These are phyloP conservation scores for Nelumbo lutea DNA, from an alignment of 164 flowering plant species.

Conservation along the genomic window DNA sequence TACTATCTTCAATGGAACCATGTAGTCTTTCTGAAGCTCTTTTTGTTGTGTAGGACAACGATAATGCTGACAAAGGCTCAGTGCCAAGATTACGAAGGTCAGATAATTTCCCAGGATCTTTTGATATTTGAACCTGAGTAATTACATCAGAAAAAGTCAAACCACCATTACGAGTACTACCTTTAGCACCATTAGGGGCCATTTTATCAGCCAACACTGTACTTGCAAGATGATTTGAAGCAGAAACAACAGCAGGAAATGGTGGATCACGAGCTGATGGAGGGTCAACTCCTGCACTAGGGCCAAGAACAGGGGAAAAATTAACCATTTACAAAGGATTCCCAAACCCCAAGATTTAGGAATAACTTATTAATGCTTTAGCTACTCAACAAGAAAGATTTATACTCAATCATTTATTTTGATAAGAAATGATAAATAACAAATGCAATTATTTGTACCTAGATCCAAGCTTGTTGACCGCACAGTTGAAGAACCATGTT, in stretches of 20 bases:
- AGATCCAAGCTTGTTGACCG: slow-evolving; percentile 93
- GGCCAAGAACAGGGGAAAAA: slow-evolving; percentile 40
- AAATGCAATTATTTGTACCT: slow-evolving; percentile 46
- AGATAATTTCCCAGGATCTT: slow-evolving; percentile 54
- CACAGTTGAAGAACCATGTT: slow-evolving; percentile 40
- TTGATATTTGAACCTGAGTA: slow-evolving; percentile 71
- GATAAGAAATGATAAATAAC: neutral
- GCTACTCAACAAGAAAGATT: neutral
- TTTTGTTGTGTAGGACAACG: slow-evolving; percentile 47
- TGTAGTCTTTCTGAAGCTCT: slow-evolving; percentile 62
- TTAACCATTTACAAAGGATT: slow-evolving; percentile 35
- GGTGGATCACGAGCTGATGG: slow-evolving; percentile 99
- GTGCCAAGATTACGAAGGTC: slow-evolving; percentile 31
- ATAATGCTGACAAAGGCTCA: slow-evolving; percentile 47
- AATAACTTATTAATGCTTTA: neutral
- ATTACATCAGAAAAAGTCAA: slow-evolving; percentile 55
- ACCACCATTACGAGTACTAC: slow-evolving; percentile 62
- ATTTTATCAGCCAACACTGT: slow-evolving; percentile 44
- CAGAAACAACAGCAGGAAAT: slow-evolving; percentile 70
- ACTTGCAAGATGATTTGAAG: slow-evolving; percentile 52
- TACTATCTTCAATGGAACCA: slow-evolving; percentile 52
- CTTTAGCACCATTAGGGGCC: slow-evolving; percentile 40
- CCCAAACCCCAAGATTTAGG: neutral
- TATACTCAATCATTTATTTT: neutral
- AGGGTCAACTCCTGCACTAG: slow-evolving; percentile 99